A percentile compares a stretch with the other conserved stretches of the same genome.
phyloP scores from a whole-genome alignment of 2,329 filamentous ascomycete species.

The Fusarium oligoseptatum region DNA sequence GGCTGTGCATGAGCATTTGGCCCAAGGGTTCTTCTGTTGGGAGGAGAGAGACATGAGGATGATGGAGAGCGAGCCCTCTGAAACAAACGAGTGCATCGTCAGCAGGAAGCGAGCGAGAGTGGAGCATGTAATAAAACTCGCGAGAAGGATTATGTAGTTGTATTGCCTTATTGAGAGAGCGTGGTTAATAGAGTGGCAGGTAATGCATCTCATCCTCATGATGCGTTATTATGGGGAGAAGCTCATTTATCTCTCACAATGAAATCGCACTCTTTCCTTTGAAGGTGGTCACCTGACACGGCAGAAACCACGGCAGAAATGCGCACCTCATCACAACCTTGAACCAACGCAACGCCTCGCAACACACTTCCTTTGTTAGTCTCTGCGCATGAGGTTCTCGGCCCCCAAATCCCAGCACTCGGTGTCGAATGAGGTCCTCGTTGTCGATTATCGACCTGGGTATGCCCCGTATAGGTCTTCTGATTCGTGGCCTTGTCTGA shows the following conservation, averaged over 20 bases:
- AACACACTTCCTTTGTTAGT: slow-evolving; percentile 5
- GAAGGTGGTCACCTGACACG: slow-evolving; percentile 15
- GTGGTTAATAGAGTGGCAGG: neutral
- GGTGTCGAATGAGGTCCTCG: slow-evolving; percentile 26
- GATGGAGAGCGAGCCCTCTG: neutral
- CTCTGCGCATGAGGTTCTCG: slow-evolving; percentile 32
- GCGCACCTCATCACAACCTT: neutral
- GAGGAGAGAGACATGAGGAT: neutral
- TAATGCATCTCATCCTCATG: slow-evolving; percentile 1
- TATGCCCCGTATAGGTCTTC: slow-evolving; percentile 5
- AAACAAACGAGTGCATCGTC: neutral
- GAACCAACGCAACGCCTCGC: neutral
- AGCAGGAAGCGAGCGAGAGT: neutral
- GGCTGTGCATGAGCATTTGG: neutral
- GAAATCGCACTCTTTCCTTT: neutral
- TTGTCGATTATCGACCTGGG: slow-evolving; percentile 27
- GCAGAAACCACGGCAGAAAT: neutral
- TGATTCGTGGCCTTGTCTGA: slow-evolving; percentile 45
- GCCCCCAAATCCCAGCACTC: slow-evolving; percentile 38
- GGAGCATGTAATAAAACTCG: neutral
- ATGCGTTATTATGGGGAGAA: neutral
- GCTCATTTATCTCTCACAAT: neutral
- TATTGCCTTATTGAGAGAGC: neutral
- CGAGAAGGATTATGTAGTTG: neutral
- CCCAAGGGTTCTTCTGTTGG: neutral